Percentiles rank a stretch among this genome's conserved stretches.
These are phyloP conservation scores for Botrytis paeoniae DNA, from an alignment of 2,329 filamentous ascomycete species.

Conservation along the genomic window DNA sequence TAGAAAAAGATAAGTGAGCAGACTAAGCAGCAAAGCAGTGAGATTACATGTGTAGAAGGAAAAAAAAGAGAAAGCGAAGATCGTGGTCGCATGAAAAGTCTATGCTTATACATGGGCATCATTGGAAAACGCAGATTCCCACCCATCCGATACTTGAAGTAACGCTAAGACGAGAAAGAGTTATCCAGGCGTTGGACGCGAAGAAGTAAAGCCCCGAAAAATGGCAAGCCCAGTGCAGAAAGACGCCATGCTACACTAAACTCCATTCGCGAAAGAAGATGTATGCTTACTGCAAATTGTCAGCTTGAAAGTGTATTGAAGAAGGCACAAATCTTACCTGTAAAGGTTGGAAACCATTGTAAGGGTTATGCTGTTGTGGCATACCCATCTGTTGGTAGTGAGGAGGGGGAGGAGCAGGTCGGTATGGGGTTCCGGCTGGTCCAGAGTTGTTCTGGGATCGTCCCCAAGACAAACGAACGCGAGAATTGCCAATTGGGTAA, in stretches of 20 bases:
- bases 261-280: conserved; percentile 38
- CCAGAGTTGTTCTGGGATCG: conserved; percentile 99
- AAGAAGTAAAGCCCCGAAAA: conserved; percentile 37
- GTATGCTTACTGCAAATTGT: conserved; percentile 35
- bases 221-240: conserved; percentile 37
- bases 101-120: conserved; percentile 41
- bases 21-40: conserved; percentile 27
- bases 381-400: conserved; percentile 64
- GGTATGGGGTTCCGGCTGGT: conserved; percentile 90
- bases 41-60: conserved; percentile 30
- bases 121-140: conserved; percentile 39
- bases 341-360: conserved; percentile 38
- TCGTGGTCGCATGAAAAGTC: conserved; percentile 41
- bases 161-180: conserved; percentile 41
- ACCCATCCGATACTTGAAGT: conserved; percentile 40
- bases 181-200: conserved; percentile 40
- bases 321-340: conserved; percentile 32
- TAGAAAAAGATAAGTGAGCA: conserved; percentile 25
- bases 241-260: conserved; percentile 40
- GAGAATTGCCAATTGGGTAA: conserved; percentile 97
- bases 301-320: neutral
- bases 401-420: conserved; percentile 80
- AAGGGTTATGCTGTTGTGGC: conserved; percentile 36
- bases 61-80: conserved; percentile 31
- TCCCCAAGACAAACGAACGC: conserved; percentile 95